phyloP scores from a whole-genome alignment of 306 rosid species.

The Quercus gilva region DNA sequence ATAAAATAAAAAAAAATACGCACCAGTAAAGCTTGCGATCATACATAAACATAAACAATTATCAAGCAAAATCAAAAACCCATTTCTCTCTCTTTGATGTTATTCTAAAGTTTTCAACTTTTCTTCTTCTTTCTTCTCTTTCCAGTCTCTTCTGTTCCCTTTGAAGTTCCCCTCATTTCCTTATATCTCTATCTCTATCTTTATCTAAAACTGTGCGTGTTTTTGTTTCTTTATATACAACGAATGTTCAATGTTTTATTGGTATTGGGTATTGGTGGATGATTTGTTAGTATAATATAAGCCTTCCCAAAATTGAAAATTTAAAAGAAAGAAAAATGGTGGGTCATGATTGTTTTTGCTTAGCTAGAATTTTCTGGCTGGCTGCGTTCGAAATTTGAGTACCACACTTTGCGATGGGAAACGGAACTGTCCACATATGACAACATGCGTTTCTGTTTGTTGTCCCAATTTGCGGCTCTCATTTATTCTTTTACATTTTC shows the following conservation, averaged over 20 bases:
- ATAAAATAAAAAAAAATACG: not conserved
- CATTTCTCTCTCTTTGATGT: not conserved
- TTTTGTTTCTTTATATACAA: not conserved
- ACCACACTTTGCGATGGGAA: constrained; percentile 23
- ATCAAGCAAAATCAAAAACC: constrained; percentile 18
- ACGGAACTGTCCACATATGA: constrained; percentile 6
- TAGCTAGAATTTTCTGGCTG: constrained; percentile 54
- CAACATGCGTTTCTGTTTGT: constrained; percentile 5
- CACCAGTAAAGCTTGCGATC: constrained; percentile 3
- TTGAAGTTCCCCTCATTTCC: constrained; percentile 22
- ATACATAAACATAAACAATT: constrained; percentile 5
- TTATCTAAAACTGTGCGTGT: not conserved
- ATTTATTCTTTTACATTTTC: not conserved
- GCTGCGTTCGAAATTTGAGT: constrained; percentile 24
- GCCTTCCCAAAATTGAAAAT: constrained; percentile 21
- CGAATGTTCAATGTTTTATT: constrained; percentile 8
- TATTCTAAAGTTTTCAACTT: constrained; percentile 22
- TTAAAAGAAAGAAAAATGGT: constrained; percentile 27
- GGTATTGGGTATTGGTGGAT: constrained; percentile 25
- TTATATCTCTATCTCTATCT: not conserved
- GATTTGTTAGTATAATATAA: constrained; percentile 15
- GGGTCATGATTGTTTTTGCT: constrained; percentile 39
- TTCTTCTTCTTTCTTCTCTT: constrained; percentile 25
- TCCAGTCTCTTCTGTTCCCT: constrained; percentile 19
- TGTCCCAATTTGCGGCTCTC: constrained; percentile 29